Base-by-base conservation (phyloP, 768 basidiomycete genomes). In the Crassisporium funariophilum region DNA sequence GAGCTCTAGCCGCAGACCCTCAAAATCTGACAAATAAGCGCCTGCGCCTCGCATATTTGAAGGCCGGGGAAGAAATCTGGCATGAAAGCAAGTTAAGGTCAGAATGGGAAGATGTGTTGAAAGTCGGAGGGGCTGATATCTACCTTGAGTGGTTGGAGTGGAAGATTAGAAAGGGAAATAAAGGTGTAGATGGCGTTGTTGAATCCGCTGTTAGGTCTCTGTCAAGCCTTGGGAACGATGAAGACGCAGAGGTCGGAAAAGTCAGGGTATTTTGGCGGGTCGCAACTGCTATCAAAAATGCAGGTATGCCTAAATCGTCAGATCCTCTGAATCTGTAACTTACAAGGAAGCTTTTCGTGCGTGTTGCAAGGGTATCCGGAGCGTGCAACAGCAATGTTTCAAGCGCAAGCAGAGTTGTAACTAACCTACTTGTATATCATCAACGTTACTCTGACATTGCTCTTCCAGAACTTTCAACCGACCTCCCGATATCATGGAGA, bases 101-200 rank as follows among this genome's bases (percentile, higher is more conserved):
- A 3, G 86, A 90, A 55, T 93, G 91, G 91, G 71, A 75, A 15
- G 50, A 56, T 15, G 81, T 84, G 2, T 61, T 90, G 52, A 69
- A 66, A 29, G 55, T 77, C 4, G 75, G 78, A 21, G 78, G 74
- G 25, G 62, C 75, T 20, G 78, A 82, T 27, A 71, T 91, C 19
- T 86, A 83, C 79, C 77, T 91, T 68, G 84, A 84, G 53, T 92
- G 89, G 88, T 58, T 91, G 2, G 85, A 87, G 52, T 91, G 87
- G 87, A 74, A 76, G 47, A 78, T 88, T 24, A 70, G 82, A 33
- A 74, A 55, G 27, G 68, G 68, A 12, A 66, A 52, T 31, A 64
- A 67, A 31, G 79, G 81, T 2, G 60, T 88, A 21, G 74, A 81
- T 29, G 76, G 73, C 5, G 57, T 87, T 4, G 63, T 83, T 3